These are phyloP conservation scores for Rosa hybrid DNA, from an alignment of 331 rosid species.

Conservation along the genomic window DNA sequence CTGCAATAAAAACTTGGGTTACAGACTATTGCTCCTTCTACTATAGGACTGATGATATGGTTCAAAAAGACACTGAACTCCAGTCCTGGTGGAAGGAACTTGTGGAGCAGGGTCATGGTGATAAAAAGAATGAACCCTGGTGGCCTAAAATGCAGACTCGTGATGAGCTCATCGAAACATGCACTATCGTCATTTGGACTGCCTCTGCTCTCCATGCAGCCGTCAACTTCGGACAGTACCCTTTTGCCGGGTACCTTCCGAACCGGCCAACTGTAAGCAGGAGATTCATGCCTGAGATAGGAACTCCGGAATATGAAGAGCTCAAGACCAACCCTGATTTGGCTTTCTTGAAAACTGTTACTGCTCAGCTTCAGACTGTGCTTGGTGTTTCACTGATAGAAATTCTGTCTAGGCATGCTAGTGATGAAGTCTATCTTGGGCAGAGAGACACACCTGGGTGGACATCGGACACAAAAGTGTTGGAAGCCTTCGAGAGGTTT, in stretches of 20 bases:
- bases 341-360: constrained; percentile 8
- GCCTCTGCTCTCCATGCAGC: constrained; percentile 10
- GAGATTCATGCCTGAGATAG: constrained; percentile 12
- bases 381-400: background rate
- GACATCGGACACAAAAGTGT: background rate
- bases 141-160: constrained; percentile 7
- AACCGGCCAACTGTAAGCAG: constrained; percentile 3
- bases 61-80: constrained; percentile 4
- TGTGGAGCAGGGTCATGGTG: background rate
- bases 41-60: background rate
- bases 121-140: background rate
- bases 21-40: background rate
- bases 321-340: constrained; percentile 5
- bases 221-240: constrained; percentile 7
- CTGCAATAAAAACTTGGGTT: constrained; percentile 4
- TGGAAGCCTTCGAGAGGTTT: background rate
- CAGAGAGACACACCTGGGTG: constrained; percentile 5
- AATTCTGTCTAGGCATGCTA: background rate
- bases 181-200: background rate
- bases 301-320: constrained; percentile 13
- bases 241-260: background rate
- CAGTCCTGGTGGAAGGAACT: constrained; percentile 11
- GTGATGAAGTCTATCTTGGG: background rate
- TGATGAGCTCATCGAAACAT: background rate
- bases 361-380: background rate